Base-by-base conservation (phyloP, 495 filamentous ascomycete genomes). In the Hyaloscypha bicolor region DNA sequence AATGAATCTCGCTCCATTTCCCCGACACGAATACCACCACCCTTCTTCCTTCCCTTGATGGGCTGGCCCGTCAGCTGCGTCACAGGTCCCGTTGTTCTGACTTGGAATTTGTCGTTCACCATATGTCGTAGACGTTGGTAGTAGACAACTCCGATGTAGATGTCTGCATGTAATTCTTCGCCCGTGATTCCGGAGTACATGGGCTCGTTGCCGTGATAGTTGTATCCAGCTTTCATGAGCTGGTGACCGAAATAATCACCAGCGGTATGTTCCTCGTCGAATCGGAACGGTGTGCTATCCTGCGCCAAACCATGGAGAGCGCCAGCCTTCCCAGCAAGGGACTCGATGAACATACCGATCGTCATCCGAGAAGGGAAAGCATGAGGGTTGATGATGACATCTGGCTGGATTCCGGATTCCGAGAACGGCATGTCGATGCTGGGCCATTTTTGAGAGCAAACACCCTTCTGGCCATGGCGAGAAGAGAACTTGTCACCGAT, bases 341-440 rank as follows among this genome's bases (percentile, higher is more conserved):
- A 97, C 79, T 99, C 95, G 71, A 99, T 89, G 81, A 99, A 97
- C 90, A 98, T 97, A 76, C 95, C 95, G 76, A 99, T 99, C 30
- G 95, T 99, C 95, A 99, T 99, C 78, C 95, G 94, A 64, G 95
- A 98, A n/a, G 95, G 95, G 85, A 99, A 99, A 78, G 95, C 95
- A 85, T 99, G 95, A 66, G 95, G 95, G 79, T 99, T 99, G 82
- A 99, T 99, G 76, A 99, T 99, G 72, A 97, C 82, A 77, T 99
- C 95, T 4, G 95, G 95, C 74, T 97, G 92, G 74, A 99, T 97
- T 65, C 95, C 95, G 55, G 91, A 92, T 80, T 99, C 95, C 29
- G 93, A 93, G 80, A 99, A 99, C 9, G 95, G 95, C 93, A 99
- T 97, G 77, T 99, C 93, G 62, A 91, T 80, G 1, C 88, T 82